Conservation (phyloP, 2,329 filamentous ascomycete genomes). For the Cordyceps javanica region DNA sequence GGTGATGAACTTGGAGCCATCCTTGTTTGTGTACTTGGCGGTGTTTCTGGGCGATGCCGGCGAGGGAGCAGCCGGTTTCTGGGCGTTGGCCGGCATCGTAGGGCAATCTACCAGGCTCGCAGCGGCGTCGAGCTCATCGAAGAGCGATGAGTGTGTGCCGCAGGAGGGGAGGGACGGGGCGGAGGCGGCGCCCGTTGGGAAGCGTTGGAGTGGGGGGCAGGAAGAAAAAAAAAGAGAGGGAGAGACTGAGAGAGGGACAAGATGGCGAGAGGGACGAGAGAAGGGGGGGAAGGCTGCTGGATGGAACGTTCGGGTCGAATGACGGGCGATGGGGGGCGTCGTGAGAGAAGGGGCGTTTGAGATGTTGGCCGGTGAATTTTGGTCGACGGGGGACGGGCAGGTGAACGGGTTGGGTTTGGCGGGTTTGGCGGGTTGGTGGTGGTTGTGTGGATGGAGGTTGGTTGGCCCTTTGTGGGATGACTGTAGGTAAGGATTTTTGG, state of each 20-base stretch:
- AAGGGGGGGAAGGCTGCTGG: too few species aligned
- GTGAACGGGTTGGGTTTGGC: neutral
- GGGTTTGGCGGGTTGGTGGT: neutral
- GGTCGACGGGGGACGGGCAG: neutral
- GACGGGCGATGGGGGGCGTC: neutral
- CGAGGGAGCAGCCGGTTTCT: conserved; percentile 41
- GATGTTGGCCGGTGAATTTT: neutral
- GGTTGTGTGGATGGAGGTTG: neutral
- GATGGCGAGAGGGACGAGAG: neutral
- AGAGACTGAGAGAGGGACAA: neutral
- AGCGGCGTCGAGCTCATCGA: conserved; percentile 32
- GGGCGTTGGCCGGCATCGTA: conserved; percentile 48
- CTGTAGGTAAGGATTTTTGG: too few species aligned
- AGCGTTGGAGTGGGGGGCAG: too few species aligned
- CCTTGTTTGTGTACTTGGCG: conserved; percentile 61
- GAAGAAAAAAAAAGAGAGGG: neutral
- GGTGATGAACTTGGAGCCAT: conserved; percentile 64
- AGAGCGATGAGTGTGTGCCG: conserved; percentile 22
- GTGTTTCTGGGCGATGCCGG: conserved; percentile 48
- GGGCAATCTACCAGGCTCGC: conserved; percentile 25
- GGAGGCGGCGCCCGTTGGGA: neutral
- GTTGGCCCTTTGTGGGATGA: neutral
- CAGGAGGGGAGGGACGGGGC: conserved; percentile 7
- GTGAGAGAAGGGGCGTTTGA: neutral
- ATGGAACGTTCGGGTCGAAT: neutral